phyloP scores from a whole-genome alignment of 176 grass and related monocot species.

The maize (Zea mays) region DNA sequence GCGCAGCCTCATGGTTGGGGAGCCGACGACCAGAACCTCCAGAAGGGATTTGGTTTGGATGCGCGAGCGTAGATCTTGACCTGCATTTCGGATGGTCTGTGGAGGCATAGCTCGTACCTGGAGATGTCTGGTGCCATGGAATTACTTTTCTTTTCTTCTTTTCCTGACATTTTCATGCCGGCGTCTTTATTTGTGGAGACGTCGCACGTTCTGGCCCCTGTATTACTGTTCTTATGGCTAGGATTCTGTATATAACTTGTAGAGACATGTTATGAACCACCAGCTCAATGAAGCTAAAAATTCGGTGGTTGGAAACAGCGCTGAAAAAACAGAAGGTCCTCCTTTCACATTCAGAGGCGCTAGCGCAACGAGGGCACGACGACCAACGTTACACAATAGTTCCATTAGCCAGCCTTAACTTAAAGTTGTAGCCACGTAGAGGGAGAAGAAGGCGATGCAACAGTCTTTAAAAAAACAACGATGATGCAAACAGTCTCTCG shows the following conservation, averaged over 20 bases:
- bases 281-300: constrained; percentile 16
- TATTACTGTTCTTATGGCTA: constrained; percentile 29
- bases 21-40: neutral
- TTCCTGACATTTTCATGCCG: neutral
- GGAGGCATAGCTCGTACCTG: constrained; percentile 13
- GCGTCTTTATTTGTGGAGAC: too few species aligned
- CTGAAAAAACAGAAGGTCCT: neutral
- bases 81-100: neutral
- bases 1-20: neutral
- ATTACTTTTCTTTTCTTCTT: neutral
- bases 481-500: too few species aligned
- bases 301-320: constrained; percentile 8
- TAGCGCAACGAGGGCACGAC: neutral
- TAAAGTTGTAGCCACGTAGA: too few species aligned
- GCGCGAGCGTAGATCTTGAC: neutral
- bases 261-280: constrained; percentile 19
- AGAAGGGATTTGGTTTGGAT: neutral
- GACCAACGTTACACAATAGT: too few species aligned
- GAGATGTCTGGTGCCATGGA: neutral
- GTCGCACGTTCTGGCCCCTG: too few species aligned
- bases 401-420: too few species aligned
- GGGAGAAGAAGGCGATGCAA: too few species aligned
- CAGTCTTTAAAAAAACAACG: too few species aligned
- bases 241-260: constrained; percentile 40
- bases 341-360: neutral